Evolutionary conservation across 441 rosid genomes (phyloP).

Genomic region (Hura crepitans): DNA sequence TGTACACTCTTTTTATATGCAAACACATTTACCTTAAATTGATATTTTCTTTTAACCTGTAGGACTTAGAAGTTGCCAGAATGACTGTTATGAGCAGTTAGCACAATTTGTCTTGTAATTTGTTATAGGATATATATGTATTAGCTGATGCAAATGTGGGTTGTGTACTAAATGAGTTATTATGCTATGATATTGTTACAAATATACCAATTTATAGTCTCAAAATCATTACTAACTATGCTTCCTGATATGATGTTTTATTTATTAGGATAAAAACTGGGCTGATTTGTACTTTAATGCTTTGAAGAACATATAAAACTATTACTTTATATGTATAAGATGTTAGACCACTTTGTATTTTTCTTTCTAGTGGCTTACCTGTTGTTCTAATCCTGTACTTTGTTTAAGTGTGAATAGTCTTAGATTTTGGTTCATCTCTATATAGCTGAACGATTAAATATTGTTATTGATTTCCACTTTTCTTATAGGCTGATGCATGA

Average conservation of each 20-base stretch:
- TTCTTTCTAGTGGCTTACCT: background rate
- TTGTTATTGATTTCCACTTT: constrained; percentile 19
- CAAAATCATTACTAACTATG: background rate
- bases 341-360: background rate
- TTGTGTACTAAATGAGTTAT: background rate
- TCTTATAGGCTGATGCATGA: constrained; percentile 62
- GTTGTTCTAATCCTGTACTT: background rate
- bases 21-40: background rate
- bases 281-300: background rate
- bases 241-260: background rate
- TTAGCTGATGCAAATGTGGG: background rate
- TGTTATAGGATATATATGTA: background rate
- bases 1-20: background rate
- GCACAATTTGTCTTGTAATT: background rate
- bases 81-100: background rate
- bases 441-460: background rate
- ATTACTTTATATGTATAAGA: background rate
- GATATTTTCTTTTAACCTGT: background rate
- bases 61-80: background rate
- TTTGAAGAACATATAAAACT: background rate
- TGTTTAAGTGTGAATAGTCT: background rate
- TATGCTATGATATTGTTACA: background rate
- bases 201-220: background rate
- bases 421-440: background rate
- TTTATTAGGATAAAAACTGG: background rate